Evolutionary conservation across 331 rosid genomes (phyloP), one percentile per base, ranked within the genome.

Genomic region (Arachis monticola): DNA sequence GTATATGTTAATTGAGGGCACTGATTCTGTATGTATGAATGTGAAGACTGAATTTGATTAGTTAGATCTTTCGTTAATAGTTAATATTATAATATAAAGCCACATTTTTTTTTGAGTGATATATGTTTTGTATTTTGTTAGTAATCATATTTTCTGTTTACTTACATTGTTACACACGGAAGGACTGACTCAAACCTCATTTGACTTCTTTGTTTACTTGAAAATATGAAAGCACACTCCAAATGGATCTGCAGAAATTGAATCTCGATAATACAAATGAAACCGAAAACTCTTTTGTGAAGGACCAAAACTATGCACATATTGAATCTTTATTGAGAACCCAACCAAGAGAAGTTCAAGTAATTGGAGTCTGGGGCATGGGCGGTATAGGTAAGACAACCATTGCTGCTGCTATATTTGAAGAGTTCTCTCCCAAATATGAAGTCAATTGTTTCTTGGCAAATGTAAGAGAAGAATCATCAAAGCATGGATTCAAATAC

Each of bases 291-390:
- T 46, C 0, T 1, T 60, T 72, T 10, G 48, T 72, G 27, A 14
- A 0, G 2, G 69, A 72, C 44, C 60, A 72, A 13, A 72, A 72
- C 60, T 72, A 30, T 9, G 5, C 60, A 2, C 3, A 1, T 11
- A 13, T 72, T 72, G 38, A 72, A 32, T 47, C 50, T 60, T 60
- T 60, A 8, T 2, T 60, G 2, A 60, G 7, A 60, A 12, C 9
- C 38, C 32, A 73, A 12, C 6, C 53, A 10, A n/a, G 1, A 1
- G 38, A 73, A 61, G 30, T 62, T 62, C 62, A 10, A 14, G 12
- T 62, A 8, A 62, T 73, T 62, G 70, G 70, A 14, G 44, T 73
- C 14, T 73, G 70, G 78, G 78, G 78, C 38, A 73, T 73, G 52
- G 77, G 77, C 4, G 77, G 77, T 0, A 60, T 61, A 4, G 77